Evolutionary conservation across 176 grass and related monocot genomes (phyloP).

Genomic region (Musa itinerans): DNA sequence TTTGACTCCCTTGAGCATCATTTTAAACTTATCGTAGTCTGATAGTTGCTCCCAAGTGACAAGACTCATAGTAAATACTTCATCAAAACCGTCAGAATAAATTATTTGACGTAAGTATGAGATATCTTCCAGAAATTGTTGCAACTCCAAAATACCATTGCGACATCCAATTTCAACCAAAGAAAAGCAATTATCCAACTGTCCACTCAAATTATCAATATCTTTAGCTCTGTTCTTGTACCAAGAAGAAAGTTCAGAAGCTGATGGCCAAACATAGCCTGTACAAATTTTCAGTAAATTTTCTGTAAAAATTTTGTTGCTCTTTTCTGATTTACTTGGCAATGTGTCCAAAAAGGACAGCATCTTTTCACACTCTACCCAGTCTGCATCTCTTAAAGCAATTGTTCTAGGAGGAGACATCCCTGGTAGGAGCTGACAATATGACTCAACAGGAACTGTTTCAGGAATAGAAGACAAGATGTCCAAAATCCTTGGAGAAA

Average conservation of each 20-base stretch:
- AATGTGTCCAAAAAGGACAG: constrained; percentile 46
- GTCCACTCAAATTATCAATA: constrained; percentile 94
- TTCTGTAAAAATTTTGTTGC: constrained; percentile 57
- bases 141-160: constrained; percentile 58
- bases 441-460: constrained; percentile 79
- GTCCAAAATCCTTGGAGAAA: constrained; percentile 45
- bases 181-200: constrained; percentile 76
- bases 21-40: constrained; percentile 89
- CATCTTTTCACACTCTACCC: constrained; percentile 87
- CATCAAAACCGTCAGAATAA: constrained; percentile 51
- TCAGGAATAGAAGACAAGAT: constrained; percentile 83
- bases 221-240: constrained; percentile 74
- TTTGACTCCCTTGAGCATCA: constrained; percentile 73
- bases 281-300: constrained; percentile 48
- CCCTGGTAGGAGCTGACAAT: constrained; percentile 77
- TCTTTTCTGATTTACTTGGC: constrained; percentile 34
- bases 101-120: constrained; percentile 63
- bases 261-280: constrained; percentile 75
- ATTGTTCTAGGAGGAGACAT: constrained; percentile 46
- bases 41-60: constrained; percentile 55
- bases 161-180: constrained; percentile 72
- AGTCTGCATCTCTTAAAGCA: constrained; percentile 73
- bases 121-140: constrained; percentile 65
- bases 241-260: constrained; percentile 66
- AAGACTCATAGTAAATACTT: constrained; percentile 69